phyloP scores from a whole-genome alignment of 2,329 filamentous ascomycete genomes.

The Cytospora piceicola region DNA sequence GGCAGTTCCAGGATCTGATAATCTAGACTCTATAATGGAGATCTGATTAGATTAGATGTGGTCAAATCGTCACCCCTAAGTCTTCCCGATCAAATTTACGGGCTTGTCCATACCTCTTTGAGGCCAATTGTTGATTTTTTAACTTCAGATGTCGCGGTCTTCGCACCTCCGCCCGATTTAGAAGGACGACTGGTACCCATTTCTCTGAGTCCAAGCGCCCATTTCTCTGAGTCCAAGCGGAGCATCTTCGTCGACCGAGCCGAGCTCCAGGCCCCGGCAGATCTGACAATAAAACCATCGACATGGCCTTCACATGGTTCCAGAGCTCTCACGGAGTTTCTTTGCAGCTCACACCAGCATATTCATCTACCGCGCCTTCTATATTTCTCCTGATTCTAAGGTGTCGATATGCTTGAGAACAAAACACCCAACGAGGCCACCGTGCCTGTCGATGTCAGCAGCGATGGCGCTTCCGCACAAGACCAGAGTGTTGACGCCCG shows the following conservation, averaged over 20 bases:
- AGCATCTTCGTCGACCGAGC: neutral
- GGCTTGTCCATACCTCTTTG: neutral
- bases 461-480: slow-evolving; percentile 5
- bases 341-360: neutral
- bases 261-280: neutral
- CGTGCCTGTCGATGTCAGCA: slow-evolving; percentile 1
- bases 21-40: neutral
- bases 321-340: neutral
- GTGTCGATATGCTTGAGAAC: slow-evolving; percentile 15
- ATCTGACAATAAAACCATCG: neutral
- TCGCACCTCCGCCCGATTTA: neutral
- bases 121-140: slow-evolving; percentile 3
- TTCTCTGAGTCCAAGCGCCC: neutral
- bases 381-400: neutral
- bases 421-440: slow-evolving; percentile 10
- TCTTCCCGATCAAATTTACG: neutral
- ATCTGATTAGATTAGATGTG: slow-evolving; percentile 25
- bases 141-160: neutral
- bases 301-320: neutral
- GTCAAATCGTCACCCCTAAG: neutral
- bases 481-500: neutral
- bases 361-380: neutral
- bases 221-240: neutral
- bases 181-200: neutral
- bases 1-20: neutral